These are phyloP conservation scores for Cytospora piceae DNA, from an alignment of 2,329 filamentous ascomycete genomes.

Conservation along the genomic window DNA sequence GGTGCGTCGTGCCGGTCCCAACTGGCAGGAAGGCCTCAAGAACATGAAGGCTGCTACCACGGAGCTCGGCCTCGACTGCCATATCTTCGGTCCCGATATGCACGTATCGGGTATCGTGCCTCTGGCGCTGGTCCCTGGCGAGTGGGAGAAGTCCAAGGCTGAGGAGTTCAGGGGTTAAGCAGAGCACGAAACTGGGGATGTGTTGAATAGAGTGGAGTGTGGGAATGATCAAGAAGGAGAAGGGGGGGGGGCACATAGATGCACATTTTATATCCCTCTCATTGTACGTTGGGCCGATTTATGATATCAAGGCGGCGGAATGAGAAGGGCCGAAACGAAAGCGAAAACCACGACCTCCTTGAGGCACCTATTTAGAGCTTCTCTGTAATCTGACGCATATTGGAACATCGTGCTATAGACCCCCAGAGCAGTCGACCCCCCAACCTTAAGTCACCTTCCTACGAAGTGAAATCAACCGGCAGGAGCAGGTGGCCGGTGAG, in stretches of 20 bases:
- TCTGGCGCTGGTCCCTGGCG: slow-evolving; percentile 74
- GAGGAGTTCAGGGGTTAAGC: slow-evolving; percentile 63
- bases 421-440: background rate
- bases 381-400: slow-evolving; percentile 25
- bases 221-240: slow-evolving; percentile 8
- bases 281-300: slow-evolving; percentile 24
- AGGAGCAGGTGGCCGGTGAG: background rate
- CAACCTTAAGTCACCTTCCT: no score
- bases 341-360: slow-evolving; percentile 19
- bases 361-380: slow-evolving; percentile 29
- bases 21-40: slow-evolving; percentile 99
- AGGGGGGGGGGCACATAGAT: slow-evolving; percentile 26
- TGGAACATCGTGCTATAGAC: background rate
- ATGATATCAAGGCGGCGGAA: slow-evolving; percentile 25
- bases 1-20: slow-evolving; percentile 88
- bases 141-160: slow-evolving; percentile 63
- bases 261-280: slow-evolving; percentile 31
- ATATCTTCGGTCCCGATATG: slow-evolving; percentile 78
- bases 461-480: background rate
- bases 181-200: slow-evolving; percentile 28
- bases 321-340: slow-evolving; percentile 10
- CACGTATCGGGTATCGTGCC: slow-evolving; percentile 97
- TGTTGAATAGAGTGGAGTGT: slow-evolving; percentile 24
- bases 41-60: slow-evolving; percentile 98
- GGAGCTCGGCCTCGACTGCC: slow-evolving; percentile 79